phyloP scores from a whole-genome alignment of 208 protist genomes.

The Leishmania aethiopica region DNA sequence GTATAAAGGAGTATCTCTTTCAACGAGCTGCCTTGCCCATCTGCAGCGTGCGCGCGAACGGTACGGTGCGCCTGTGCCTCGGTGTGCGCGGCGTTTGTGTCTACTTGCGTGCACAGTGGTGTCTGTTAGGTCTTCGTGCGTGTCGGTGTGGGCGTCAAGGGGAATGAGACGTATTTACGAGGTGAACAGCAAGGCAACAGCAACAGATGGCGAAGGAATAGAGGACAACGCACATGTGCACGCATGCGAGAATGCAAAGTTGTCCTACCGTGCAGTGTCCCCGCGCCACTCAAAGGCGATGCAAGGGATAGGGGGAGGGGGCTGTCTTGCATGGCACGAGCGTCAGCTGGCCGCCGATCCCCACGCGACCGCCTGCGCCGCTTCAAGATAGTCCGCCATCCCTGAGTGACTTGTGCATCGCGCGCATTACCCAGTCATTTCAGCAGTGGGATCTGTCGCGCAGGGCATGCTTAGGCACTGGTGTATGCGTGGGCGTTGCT shows the following conservation, averaged over 20 bases:
- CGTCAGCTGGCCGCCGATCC: background rate
- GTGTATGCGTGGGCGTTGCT: background rate
- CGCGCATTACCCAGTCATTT: background rate
- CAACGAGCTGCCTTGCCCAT: background rate
- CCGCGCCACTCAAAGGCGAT: background rate
- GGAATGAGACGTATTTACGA: background rate
- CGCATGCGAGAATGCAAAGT: background rate
- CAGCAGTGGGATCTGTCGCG: background rate
- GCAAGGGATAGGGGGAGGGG: background rate
- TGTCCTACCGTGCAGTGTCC: background rate
- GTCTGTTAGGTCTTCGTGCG: background rate
- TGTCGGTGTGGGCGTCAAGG: background rate
- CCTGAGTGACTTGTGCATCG: background rate
- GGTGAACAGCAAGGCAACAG: background rate
- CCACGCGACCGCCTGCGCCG: background rate
- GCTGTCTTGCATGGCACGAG: background rate
- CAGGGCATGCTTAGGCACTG: background rate
- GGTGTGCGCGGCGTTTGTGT: background rate
- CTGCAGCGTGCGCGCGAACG: background rate
- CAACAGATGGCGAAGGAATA: background rate
- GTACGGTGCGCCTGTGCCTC: background rate
- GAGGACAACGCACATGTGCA: background rate
- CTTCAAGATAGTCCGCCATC: background rate
- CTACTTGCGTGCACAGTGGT: background rate
- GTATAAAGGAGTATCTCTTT: background rate